Conservation (phyloP, 257 asterid genomes). For the Nicotiana benthamiana region DNA sequence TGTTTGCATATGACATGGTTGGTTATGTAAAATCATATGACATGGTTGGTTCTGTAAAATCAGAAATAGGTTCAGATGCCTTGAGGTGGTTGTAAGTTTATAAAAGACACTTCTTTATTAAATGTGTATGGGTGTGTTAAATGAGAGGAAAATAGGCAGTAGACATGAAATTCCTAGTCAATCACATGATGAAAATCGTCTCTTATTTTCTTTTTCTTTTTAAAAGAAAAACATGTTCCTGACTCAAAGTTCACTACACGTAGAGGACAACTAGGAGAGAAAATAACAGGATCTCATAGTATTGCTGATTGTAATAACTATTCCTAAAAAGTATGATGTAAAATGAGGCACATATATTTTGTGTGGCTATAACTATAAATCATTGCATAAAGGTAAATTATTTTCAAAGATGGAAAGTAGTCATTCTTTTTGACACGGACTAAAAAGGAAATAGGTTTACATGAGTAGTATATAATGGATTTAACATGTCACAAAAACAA, state of each 20-base stretch:
- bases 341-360: no score
- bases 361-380: no score
- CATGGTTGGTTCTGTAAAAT: neutral
- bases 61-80: neutral
- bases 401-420: no score
- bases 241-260: neutral
- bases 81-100: neutral
- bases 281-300: neutral
- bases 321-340: neutral
- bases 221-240: neutral
- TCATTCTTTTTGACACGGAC: no score
- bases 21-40: neutral
- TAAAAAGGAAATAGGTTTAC: no score
- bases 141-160: neutral
- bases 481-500: neutral
- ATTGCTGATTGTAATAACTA: neutral
- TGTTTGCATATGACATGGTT: neutral
- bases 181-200: neutral
- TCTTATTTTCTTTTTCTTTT: neutral
- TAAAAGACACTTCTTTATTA: no score
- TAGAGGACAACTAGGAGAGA: neutral
- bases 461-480: neutral
- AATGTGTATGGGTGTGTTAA: neutral
- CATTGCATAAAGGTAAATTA: no score
- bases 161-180: neutral